A percentile compares a stretch with the other conserved stretches of the same genome.
These are phyloP conservation scores for Calvatia gigantea DNA, from an alignment of 768 basidiomycete species.

Conservation along the genomic window DNA sequence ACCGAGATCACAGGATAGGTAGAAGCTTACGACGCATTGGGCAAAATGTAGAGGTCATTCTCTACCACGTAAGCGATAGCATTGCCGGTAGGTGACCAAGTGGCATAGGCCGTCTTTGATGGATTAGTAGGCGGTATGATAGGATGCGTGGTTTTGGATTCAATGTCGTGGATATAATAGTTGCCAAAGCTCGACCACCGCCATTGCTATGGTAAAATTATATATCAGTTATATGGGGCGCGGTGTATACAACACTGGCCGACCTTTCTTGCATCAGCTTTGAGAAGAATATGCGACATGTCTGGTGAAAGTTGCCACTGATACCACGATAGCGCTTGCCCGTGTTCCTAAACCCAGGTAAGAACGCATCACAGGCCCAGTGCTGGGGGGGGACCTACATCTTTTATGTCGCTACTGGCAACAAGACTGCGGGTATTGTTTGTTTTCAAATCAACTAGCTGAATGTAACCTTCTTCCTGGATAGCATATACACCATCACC, in stretches of 20 bases:
- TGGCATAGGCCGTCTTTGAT: constrained; percentile 72
- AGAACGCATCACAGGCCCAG: background rate
- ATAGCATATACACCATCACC: constrained; percentile 91
- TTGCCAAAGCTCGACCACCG: constrained; percentile 87
- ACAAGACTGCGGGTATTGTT: constrained; percentile 67
- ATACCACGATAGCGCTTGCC: constrained; percentile 43
- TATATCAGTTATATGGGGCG: too few species aligned
- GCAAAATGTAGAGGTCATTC: constrained; percentile 88
- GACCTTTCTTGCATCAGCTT: constrained; percentile 73
- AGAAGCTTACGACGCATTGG: constrained; percentile 56
- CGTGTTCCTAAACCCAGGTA: constrained; percentile 44
- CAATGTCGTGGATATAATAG: constrained; percentile 87
- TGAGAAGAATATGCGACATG: constrained; percentile 85
- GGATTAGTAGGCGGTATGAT: constrained; percentile 67
- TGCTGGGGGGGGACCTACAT: constrained; percentile 40
- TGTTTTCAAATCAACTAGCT: constrained; percentile 76
- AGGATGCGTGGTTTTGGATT: constrained; percentile 63
- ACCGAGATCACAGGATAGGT: background rate
- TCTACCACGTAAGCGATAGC: constrained; percentile 81
- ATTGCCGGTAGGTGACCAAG: constrained; percentile 84
- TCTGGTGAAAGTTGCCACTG: constrained; percentile 87
- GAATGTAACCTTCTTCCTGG: constrained; percentile 57
- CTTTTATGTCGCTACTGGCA: constrained; percentile 51
- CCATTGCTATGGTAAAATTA: constrained; percentile 68
- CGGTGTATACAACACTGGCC: too few species aligned